A percentile compares a stretch with the other conserved stretches of the same genome.
Evolutionary conservation across 2,329 filamentous ascomycete genomes (phyloP).

Genomic region (Lecanicillium sp.): DNA sequence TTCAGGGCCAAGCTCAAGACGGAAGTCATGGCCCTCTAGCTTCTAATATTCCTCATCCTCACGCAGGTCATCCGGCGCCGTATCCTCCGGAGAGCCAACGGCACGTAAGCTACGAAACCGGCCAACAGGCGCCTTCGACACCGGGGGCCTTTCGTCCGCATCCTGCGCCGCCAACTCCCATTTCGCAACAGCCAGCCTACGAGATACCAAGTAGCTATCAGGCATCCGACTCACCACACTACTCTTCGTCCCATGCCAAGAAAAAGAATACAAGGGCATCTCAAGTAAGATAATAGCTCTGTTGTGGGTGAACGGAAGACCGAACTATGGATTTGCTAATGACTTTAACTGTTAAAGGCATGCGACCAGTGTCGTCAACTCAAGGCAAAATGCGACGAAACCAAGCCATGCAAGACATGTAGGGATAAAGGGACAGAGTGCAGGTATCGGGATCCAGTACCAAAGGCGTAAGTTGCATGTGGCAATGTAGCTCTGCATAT

Average conservation of each 20-base stretch:
- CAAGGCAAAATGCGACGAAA: constrained; percentile 89
- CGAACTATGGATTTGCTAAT: constrained; percentile 1
- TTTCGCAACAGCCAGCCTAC: constrained; percentile 29
- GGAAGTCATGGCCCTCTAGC: constrained; percentile 20
- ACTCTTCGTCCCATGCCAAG: constrained; percentile 33
- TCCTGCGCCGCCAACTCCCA: constrained; percentile 30
- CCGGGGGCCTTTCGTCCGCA: constrained; percentile 34
- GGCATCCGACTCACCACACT: constrained; percentile 23
- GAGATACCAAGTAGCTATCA: constrained; percentile 21
- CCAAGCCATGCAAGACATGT: constrained; percentile 76
- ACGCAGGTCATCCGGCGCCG: constrained; percentile 20
- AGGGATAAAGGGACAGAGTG: constrained; percentile 78
- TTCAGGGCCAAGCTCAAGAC: constrained; percentile 36
- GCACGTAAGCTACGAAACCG: constrained; percentile 46
- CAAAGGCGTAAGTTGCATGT: constrained; percentile 65
- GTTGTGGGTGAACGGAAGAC: too few relatives aligned
- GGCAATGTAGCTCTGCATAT: background rate
- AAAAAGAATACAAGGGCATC: constrained; percentile 58
- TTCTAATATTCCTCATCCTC: constrained; percentile 20
- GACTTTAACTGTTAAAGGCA: constrained; percentile 45
- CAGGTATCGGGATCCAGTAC: constrained; percentile 83
- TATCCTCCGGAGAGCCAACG: constrained; percentile 38
- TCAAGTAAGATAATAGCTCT: constrained; percentile 34
- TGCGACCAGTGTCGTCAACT: constrained; percentile 83
- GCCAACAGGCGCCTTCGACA: constrained; percentile 35